Evolutionary conservation across 2,329 filamentous ascomycete species (phyloP), one percentile per base, ranked within the genome.

Genomic region (Thelonectria olida): DNA sequence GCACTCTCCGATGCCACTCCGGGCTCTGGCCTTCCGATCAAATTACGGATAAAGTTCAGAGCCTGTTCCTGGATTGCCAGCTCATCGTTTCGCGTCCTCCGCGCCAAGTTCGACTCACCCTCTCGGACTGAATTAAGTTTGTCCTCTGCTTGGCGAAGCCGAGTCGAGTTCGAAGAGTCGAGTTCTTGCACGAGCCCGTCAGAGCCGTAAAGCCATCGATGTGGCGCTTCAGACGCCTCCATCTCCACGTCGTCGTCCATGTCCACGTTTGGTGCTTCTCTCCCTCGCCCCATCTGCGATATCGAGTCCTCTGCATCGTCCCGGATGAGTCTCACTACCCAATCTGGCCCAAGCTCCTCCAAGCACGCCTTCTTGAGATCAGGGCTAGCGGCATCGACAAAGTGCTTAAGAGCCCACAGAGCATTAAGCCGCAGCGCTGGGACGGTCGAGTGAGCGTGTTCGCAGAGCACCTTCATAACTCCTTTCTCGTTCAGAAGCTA

Each of bases 371-470:
- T 90, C 77, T 96, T 97, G 67, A 92, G 81, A 12, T 90, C 85
- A 44, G 90, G 88, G 17, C 85, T 85, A 6, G 91, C 87, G 20
- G 88, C 89, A 64, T 91, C 85, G 3, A 97, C 90, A 50, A 97
- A 85, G 77, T 98, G 93, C 74, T 98, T 98, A 59, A 99, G 80
- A 6, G 93, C 93, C 95, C 96, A 99, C 2, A 99, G 79, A 20
- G 94, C 93, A 70, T 96, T 93, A 23, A 96, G 83, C 22, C 93
- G 88, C 54, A 98, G 82, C 47, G 89, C 87, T n/a, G 91, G 86
- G 71, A 95, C 92, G 47, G 86, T 84, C 1, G 92, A 96, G 74
- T 92, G 92, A 2, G 94, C 93, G 74, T 97, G 92, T 67, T 92
- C 87, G 72, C 93, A 97, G 1, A 98, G 81, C 1, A 91, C 86